These are phyloP conservation scores for Eutypa lata DNA, from an alignment of 2,329 filamentous ascomycete species.

Conservation along the genomic window DNA sequence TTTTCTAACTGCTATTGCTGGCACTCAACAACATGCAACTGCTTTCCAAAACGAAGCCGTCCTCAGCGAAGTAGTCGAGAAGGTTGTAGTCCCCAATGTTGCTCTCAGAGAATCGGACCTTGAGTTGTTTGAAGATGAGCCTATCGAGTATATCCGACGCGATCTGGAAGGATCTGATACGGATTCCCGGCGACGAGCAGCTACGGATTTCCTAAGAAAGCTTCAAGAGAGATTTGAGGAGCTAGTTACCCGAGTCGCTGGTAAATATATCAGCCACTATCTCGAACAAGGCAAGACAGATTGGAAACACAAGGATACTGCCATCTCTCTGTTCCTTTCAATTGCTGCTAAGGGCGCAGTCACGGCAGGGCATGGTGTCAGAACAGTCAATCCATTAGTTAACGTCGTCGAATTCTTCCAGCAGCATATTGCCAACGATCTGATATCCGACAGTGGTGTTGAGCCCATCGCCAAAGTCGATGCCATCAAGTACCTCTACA, in stretches of 20 bases:
- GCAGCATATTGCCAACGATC: slow-evolving; percentile 83
- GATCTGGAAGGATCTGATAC: slow-evolving; percentile 96
- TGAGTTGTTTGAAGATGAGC: slow-evolving; percentile 96
- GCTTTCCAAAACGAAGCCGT: slow-evolving; percentile 82
- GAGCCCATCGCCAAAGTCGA: slow-evolving; percentile 93
- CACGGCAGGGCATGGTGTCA: slow-evolving; percentile 85
- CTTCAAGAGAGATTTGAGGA: slow-evolving; percentile 86
- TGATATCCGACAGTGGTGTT: slow-evolving; percentile 65
- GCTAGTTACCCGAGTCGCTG: slow-evolving; percentile 82
- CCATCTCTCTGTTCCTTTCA: slow-evolving; percentile 93
- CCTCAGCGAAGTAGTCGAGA: slow-evolving; percentile 85
- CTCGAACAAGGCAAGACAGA: slow-evolving; percentile 76
- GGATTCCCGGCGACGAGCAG: slow-evolving; percentile 85
- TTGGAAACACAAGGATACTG: slow-evolving; percentile 97
- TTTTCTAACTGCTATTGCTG: slow-evolving; percentile 87
- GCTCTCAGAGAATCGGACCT: slow-evolving; percentile 88
- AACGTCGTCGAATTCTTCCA: slow-evolving; percentile 95
- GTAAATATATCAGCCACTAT: slow-evolving; percentile 83
- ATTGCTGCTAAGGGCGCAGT: slow-evolving; percentile 89
- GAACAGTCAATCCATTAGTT: slow-evolving; percentile 81
- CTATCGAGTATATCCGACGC: slow-evolving; percentile 94
- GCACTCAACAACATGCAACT: slow-evolving; percentile 71
- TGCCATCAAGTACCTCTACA: slow-evolving; percentile 96
- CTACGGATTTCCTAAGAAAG: slow-evolving; percentile 89
- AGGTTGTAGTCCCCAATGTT: slow-evolving; percentile 92